Percentiles rank a stretch among this genome's conserved stretches.
These are phyloP conservation scores for Millerozyma miso DNA, from an alignment of 805 yeast species.

Conservation along the genomic window DNA sequence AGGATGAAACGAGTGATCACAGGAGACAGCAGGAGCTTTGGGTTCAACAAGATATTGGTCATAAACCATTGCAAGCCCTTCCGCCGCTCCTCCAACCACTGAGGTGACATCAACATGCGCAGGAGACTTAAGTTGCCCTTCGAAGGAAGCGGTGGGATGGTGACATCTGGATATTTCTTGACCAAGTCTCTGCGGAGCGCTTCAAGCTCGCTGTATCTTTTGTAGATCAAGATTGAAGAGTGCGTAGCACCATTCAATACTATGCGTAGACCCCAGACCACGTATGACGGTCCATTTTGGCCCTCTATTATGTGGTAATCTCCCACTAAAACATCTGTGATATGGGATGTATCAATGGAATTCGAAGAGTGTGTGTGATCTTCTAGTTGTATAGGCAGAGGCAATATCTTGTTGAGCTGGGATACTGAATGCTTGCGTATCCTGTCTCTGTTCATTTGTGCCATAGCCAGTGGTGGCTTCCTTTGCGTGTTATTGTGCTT, in stretches of 20 bases:
- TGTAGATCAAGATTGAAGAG: conserved; percentile 45
- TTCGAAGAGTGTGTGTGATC: conserved; percentile 10
- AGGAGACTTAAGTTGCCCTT: conserved; percentile 40
- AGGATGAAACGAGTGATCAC: conserved; percentile 40
- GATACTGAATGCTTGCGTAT: conserved; percentile 16
- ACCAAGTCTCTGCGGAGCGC: conserved; percentile 41
- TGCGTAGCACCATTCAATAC: conserved; percentile 32
- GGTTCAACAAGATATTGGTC: conserved; percentile 50
- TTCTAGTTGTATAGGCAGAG: conserved; percentile 36
- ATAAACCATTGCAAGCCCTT: conserved; percentile 59
- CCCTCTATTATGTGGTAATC: conserved; percentile 37
- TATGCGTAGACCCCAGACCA: conserved; percentile 37
- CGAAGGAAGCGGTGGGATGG: conserved; percentile 50
- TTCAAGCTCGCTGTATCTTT: conserved; percentile 64
- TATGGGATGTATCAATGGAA: conserved; percentile 20
- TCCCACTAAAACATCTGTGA: conserved; percentile 40
- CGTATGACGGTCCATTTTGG: conserved; percentile 32
- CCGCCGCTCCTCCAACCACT: conserved; percentile 52
- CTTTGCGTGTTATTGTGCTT: not conserved
- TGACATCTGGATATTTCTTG: conserved; percentile 35
- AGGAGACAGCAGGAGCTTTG: conserved; percentile 34
- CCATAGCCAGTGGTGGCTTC: not conserved
- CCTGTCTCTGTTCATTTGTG: conserved; percentile 2
- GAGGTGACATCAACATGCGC: conserved; percentile 33
- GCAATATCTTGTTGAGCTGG: conserved; percentile 27